Percentiles rank a stretch among this genome's conserved stretches.
These are phyloP conservation scores for Spathaspora hagerdaliae DNA, from an alignment of 805 yeast genomes.

Conservation along the genomic window DNA sequence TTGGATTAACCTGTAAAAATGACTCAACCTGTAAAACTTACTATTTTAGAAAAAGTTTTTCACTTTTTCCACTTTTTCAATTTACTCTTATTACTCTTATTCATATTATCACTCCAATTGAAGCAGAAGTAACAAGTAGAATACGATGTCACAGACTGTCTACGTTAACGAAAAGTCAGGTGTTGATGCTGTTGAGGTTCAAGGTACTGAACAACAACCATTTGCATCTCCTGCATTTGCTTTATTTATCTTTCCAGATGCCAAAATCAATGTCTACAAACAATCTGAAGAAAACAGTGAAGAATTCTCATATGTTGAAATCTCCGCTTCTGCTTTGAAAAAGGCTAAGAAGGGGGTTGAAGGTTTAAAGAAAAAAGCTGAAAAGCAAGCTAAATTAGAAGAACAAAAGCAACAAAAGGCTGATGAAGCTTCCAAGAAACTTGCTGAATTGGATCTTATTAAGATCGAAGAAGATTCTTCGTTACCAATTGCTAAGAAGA, in stretches of 20 bases:
- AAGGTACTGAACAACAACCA: slow-evolving; percentile 68
- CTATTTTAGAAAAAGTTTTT: too few relatives aligned
- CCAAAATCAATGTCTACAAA: slow-evolving; percentile 58
- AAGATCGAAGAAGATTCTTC: slow-evolving; percentile 68
- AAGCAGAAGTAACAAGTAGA: too few relatives aligned
- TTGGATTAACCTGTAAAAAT: too few relatives aligned
- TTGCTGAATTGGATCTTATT: slow-evolving; percentile 74
- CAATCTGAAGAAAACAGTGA: slow-evolving; percentile 46
- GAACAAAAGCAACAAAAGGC: slow-evolving; percentile 56
- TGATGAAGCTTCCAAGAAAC: slow-evolving; percentile 63
- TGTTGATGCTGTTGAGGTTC: slow-evolving; percentile 50
- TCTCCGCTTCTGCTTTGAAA: slow-evolving; percentile 86
- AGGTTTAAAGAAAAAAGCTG: slow-evolving; percentile 77
- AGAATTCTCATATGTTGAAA: slow-evolving; percentile 61
- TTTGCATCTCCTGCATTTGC: slow-evolving; percentile 85
- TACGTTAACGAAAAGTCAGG: slow-evolving; percentile 78
- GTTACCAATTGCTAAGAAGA: slow-evolving; percentile 62
- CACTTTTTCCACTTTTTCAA: too few relatives aligned
- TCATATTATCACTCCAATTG: too few relatives aligned
- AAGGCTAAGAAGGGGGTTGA: slow-evolving; percentile 97
- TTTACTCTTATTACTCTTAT: too few relatives aligned
- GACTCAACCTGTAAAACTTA: too few relatives aligned
- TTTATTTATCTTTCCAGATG: slow-evolving; percentile 46
- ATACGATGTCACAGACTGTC: slow-evolving; percentile 19
- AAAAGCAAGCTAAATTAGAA: slow-evolving; percentile 57